Percentiles rank a stretch among this genome's conserved stretches.
Conservation (phyloP, 768 basidiomycete species). For the Amanita rubescens region DNA sequence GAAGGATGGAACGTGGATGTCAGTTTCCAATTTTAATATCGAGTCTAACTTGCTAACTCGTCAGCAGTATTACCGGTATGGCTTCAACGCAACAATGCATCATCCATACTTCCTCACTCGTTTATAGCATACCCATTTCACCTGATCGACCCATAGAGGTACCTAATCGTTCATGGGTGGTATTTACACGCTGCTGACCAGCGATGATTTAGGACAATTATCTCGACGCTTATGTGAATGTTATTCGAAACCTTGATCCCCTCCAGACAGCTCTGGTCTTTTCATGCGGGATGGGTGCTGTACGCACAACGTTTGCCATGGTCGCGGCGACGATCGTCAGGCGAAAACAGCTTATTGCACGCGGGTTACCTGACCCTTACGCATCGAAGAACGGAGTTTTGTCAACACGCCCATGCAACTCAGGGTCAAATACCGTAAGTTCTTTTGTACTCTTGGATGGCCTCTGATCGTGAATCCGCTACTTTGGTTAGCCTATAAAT, state of each 20-base stretch:
- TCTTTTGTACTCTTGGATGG: background rate
- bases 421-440: constrained; percentile 44
- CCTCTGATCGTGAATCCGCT: background rate
- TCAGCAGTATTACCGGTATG: constrained; percentile 66
- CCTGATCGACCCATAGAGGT: constrained; percentile 89
- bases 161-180: background rate
- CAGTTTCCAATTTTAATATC: constrained; percentile 17
- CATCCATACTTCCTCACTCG: background rate
- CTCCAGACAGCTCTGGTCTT: constrained; percentile 80
- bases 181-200: background rate
- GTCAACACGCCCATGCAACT: constrained; percentile 4
- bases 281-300: constrained; percentile 95
- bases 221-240: constrained; percentile 83
- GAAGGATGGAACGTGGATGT: constrained; percentile 94
- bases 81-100: background rate
- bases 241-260: constrained; percentile 78
- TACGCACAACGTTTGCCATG: constrained; percentile 96
- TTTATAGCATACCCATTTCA: constrained; percentile 81
- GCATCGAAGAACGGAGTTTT: constrained; percentile 25
- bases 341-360: constrained; percentile 60
- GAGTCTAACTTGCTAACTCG: constrained; percentile 7
- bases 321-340: constrained; percentile 84
- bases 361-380: constrained; percentile 77
- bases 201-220: constrained; percentile 67
- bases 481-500: background rate